Evolutionary conservation across 164 flowering plant genomes (phyloP).

Genomic region (Aristolochia californica): DNA sequence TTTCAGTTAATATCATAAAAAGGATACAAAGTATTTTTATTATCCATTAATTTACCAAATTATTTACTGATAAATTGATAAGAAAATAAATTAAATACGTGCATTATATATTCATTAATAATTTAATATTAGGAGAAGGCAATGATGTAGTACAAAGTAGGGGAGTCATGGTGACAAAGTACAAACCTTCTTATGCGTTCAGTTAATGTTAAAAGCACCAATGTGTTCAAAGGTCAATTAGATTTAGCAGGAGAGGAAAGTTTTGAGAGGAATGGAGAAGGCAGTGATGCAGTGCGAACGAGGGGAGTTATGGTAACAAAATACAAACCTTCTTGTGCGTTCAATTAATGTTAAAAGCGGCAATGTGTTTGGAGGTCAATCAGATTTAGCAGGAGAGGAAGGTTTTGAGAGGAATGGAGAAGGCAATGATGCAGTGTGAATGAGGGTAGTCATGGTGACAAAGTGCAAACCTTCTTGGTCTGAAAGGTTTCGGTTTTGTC

Average conservation of each 20-base stretch:
- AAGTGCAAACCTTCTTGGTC: slow-evolving; percentile 85
- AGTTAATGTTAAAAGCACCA: slow-evolving; percentile 2
- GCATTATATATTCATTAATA: too few species aligned
- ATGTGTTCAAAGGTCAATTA: slow-evolving; percentile 1
- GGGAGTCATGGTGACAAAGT: slow-evolving; percentile 1
- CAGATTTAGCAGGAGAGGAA: neutral
- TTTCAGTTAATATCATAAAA: too few species aligned
- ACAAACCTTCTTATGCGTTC: slow-evolving; percentile 9
- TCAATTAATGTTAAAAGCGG: slow-evolving; percentile 1
- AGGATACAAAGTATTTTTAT: too few species aligned
- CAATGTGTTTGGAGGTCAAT: slow-evolving; percentile 4
- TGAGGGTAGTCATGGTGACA: slow-evolving; percentile 39
- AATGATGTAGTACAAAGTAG: slow-evolving; percentile 8
- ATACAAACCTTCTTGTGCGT: too few species aligned
- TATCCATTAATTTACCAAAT: too few species aligned
- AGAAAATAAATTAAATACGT: too few species aligned
- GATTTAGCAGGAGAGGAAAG: slow-evolving; percentile 2
- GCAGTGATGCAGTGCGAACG: too few species aligned
- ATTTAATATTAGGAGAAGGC: too few species aligned
- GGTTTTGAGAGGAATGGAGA: slow-evolving; percentile 4
- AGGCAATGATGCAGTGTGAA: slow-evolving; percentile 7
- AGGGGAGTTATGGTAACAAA: slow-evolving; percentile 3
- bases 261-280: slow-evolving; percentile 2
- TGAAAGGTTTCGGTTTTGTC: slow-evolving; percentile 83
- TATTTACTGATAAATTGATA: too few species aligned